Evolutionary conservation across 306 rosid species (phyloP).

Genomic region (Cucumis cinereus): DNA sequence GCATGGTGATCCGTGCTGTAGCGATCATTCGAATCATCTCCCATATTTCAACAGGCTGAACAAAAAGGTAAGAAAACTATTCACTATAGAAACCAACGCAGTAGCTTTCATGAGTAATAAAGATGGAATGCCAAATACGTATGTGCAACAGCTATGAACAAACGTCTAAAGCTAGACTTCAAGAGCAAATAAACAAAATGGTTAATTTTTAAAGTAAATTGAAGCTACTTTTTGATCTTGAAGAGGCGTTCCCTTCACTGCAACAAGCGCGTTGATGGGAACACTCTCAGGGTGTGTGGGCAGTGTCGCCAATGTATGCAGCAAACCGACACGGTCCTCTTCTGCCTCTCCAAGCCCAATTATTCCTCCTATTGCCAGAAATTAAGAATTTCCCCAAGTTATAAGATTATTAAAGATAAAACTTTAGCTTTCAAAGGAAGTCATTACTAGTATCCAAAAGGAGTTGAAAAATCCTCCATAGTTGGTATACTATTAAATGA

Average conservation of each 20-base stretch:
- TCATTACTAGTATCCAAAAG: not conserved
- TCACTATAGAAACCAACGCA: not conserved
- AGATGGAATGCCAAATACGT: not conserved
- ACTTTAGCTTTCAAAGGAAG: not conserved
- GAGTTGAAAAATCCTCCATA: not conserved
- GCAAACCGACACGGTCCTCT: constrained; percentile 88
- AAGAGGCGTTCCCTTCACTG: constrained; percentile 94
- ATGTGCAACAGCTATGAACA: not conserved
- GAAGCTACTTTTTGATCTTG: constrained; percentile 67
- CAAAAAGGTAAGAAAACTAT: not conserved
- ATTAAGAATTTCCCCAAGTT: not conserved
- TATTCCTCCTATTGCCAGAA: constrained; percentile 65
- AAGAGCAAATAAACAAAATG: not conserved
- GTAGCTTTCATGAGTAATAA: not conserved
- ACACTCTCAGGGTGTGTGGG: constrained; percentile 97
- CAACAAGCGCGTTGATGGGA: constrained; percentile 81
- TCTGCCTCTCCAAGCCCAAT: constrained; percentile 96
- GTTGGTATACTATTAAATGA: not conserved
- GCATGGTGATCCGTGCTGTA: constrained; percentile 83
- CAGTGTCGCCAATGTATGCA: constrained; percentile 87
- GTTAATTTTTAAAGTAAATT: not conserved
- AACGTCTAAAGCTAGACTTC: not conserved
- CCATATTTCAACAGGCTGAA: constrained; percentile 97
- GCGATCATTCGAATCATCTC: constrained; percentile 98
- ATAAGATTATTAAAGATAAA: not conserved